A percentile compares a stretch with the other conserved stretches of the same genome.
Evolutionary conservation across 2,329 filamentous ascomycete species (phyloP).

Genomic region (Trichoderma guizhouense): DNA sequence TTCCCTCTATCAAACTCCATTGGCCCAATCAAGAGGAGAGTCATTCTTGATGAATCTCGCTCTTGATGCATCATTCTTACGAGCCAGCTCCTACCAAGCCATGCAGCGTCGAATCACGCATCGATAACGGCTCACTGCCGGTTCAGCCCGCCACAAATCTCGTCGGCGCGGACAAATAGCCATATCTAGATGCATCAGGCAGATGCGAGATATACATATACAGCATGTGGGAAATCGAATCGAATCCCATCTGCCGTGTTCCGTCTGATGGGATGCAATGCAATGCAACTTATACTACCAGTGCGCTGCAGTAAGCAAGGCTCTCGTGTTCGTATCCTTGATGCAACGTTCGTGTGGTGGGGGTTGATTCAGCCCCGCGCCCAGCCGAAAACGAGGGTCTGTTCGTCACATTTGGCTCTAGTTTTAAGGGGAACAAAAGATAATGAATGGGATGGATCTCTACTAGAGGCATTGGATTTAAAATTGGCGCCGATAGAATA

Average conservation of each 20-base stretch:
- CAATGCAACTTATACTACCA: background rate
- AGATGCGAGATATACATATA: background rate
- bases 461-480: background rate
- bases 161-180: background rate
- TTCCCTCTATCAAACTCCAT: background rate
- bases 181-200: background rate
- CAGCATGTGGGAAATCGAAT: background rate
- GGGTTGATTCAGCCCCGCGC: background rate
- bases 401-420: background rate
- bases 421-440: background rate
- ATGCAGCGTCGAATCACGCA: background rate
- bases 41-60: background rate
- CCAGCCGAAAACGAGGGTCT: constrained; percentile 1
- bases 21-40: background rate
- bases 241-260: background rate
- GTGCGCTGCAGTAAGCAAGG: background rate
- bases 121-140: background rate
- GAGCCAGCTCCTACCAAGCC: background rate
- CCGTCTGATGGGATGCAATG: background rate
- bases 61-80: background rate
- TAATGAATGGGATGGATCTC: background rate
- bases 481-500: background rate
- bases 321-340: constrained; percentile 3
- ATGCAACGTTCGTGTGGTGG: background rate
- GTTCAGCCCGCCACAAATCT: background rate